phyloP scores from a whole-genome alignment of 2,329 filamentous ascomycete species.

The Nemania sp. region DNA sequence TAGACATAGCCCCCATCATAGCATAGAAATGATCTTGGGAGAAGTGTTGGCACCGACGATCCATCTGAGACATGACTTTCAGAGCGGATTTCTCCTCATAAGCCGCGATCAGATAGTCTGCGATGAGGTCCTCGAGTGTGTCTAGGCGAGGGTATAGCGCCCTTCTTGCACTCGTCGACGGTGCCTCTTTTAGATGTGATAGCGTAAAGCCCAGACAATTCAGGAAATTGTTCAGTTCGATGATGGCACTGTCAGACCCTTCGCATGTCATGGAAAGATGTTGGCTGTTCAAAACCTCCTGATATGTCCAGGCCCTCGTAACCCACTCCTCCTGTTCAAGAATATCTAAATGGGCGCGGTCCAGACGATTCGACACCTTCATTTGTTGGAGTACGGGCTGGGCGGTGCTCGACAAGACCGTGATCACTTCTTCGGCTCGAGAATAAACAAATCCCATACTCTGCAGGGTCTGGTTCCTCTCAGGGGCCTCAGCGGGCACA shows the following conservation, averaged over 20 bases:
- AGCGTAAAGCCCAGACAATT: neutral
- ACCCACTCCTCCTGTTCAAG: neutral
- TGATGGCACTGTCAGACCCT: neutral
- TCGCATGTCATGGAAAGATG: neutral
- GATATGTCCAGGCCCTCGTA: neutral
- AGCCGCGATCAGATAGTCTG: neutral
- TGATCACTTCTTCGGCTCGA: neutral
- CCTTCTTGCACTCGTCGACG: neutral
- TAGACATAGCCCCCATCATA: neutral
- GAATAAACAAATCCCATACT: neutral
- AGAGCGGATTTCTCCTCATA: neutral
- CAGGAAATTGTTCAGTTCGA: neutral
- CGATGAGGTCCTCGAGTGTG: neutral
- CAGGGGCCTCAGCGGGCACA: neutral
- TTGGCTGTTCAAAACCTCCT: neutral
- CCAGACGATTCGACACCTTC: neutral
- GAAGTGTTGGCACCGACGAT: neutral
- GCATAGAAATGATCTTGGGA: neutral
- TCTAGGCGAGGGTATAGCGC: neutral
- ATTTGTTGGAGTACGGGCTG: neutral
- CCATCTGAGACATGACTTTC: neutral
- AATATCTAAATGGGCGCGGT: neutral
- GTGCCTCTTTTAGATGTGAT: neutral
- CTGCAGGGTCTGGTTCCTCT: neutral
- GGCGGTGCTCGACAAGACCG: neutral